A percentile compares a stretch with the other conserved stretches of the same genome.
Conservation (phyloP, 164 flowering plant genomes). For the Sedum album region DNA sequence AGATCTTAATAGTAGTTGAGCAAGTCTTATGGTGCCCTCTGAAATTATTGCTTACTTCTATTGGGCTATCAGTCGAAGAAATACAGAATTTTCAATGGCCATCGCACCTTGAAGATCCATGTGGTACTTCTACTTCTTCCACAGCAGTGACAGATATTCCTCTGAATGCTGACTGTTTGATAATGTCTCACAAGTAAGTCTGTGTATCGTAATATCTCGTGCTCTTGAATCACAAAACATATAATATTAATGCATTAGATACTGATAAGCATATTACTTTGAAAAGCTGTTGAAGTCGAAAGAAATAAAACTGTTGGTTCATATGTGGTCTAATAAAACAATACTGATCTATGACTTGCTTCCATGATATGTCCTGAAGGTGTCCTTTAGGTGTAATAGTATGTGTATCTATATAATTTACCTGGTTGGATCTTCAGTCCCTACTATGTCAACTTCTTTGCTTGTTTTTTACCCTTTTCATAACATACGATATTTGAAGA, state of each 20-base stretch:
- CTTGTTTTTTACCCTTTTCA: neutral
- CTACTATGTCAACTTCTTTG: neutral
- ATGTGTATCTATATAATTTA: too few relatives aligned
- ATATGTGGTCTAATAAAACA: neutral
- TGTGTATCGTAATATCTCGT: slow-evolving; percentile 6
- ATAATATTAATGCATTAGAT: neutral
- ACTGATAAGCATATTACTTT: neutral
- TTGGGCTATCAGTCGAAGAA: slow-evolving; percentile 35
- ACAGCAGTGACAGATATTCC: slow-evolving; percentile 10
- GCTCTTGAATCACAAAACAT: neutral
- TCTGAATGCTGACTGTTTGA: slow-evolving; percentile 27
- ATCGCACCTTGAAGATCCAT: slow-evolving; percentile 15
- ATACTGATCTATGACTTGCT: neutral
- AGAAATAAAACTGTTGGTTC: neutral
- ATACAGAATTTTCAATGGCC: slow-evolving; percentile 12
- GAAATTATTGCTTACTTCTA: slow-evolving; percentile 32
- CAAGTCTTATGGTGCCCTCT: slow-evolving; percentile 43
- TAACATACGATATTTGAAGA: neutral
- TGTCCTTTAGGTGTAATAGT: too few relatives aligned
- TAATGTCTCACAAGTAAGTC: slow-evolving; percentile 41
- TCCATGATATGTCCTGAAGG: too few relatives aligned
- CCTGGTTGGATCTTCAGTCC: neutral
- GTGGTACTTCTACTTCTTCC: slow-evolving; percentile 6
- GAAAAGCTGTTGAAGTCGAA: neutral
- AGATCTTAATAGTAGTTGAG: slow-evolving; percentile 43